Evolutionary conservation across 768 basidiomycete species (phyloP), one percentile per base, ranked within the genome.

Genomic region (Lactarius psammicola): DNA sequence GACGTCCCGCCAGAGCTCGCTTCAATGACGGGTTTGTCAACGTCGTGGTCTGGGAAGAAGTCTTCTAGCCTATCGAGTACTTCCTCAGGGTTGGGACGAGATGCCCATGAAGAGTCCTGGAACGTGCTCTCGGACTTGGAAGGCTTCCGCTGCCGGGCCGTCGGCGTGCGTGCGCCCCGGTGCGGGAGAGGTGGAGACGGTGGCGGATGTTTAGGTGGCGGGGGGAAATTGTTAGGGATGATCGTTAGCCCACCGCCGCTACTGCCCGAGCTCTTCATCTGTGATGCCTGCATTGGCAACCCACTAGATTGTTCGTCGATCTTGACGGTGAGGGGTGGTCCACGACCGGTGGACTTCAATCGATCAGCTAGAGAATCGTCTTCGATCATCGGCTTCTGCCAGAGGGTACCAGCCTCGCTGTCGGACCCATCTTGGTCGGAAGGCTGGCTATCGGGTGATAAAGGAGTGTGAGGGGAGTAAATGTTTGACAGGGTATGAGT

Each of bases 21-120:
- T 71, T 98, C 96, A 61, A 98, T 91, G 69, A 98, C 89, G 2
- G 95, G 95, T 73, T 94, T 91, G 76, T 98, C 97, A 56, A 98
- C 85, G 72, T 98, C 95, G 73, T 97, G 92, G 69, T 90, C 88
- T 0, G 96, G 95, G 82, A 99, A 99, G 80, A 93, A 98, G 67
- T 90, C 87, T 71, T 98, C 93, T 9, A 99, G 82, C 63, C 91
- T 87, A 51, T 98, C 90, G 74, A 94, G 94, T 53, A 99, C 90
- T 70, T 92, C 90, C 77, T 98, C 97, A 0, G 95, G 87, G 54
- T 88, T 86, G 33, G 95, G 95, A 71, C 95, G 91, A 66, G 89
- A 87, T 42, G 92, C 90, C 95, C 94, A 97, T 26, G 89, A 89
- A 63, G 84, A 82, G 70, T 86, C 88, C 67, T 82, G 85, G 69